These are phyloP conservation scores for Nevesoporus exiguus DNA, from an alignment of 768 basidiomycete species.

Conservation along the genomic window DNA sequence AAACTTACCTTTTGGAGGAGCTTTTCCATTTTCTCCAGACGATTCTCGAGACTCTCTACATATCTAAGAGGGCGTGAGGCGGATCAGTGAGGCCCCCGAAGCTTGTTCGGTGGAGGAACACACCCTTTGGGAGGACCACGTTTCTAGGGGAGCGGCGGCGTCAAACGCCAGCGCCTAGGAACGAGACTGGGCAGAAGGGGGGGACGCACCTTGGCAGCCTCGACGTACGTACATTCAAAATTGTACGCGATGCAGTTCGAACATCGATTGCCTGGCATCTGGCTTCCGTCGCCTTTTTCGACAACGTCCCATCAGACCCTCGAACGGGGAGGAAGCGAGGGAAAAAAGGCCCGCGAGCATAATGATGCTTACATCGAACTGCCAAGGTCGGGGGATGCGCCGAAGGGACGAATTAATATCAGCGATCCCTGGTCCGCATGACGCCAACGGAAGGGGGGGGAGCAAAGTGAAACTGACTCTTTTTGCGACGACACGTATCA, in stretches of 20 bases:
- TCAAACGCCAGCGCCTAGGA: neutral
- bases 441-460: neutral
- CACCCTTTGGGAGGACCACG: conserved; percentile 39
- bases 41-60: conserved; percentile 58
- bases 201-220: conserved; percentile 48
- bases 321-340: too few species aligned
- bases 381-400: neutral
- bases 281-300: conserved; percentile 62
- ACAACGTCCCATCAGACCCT: too few species aligned
- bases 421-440: neutral
- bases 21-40: conserved; percentile 63
- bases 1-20: conserved; percentile 48
- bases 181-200: neutral
- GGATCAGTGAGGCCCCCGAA: neutral
- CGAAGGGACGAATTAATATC: neutral
- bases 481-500: conserved; percentile 80
- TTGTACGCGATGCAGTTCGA: conserved; percentile 51
- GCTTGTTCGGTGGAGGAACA: neutral
- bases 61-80: conserved; percentile 38
- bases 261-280: conserved; percentile 51
- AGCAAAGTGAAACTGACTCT: conserved; percentile 50
- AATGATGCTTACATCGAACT: conserved; percentile 26
- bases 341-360: neutral
- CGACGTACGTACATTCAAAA: conserved; percentile 52
- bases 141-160: conserved; percentile 28